Conservation (phyloP, 192 early-diverging fungal species). For the Chytriomyces sp. region DNA sequence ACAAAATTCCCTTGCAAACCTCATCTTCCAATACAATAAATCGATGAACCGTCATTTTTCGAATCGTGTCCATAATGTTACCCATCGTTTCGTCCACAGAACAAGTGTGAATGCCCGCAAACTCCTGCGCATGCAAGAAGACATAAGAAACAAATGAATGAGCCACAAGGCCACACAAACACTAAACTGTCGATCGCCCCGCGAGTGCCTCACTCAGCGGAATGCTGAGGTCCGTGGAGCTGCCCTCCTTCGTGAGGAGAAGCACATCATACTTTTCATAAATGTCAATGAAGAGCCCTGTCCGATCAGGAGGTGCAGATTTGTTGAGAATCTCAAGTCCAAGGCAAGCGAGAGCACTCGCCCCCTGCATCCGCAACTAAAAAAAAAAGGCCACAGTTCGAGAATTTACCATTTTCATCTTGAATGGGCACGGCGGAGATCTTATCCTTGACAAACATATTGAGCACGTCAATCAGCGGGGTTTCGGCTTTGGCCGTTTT, state of each 20-base stretch:
- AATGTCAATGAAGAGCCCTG: slow-evolving; percentile 85
- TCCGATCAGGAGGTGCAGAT: no score
- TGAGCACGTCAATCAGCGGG: slow-evolving; percentile 85
- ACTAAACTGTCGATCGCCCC: slow-evolving; percentile 72
- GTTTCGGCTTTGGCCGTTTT: slow-evolving; percentile 78
- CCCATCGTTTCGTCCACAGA: slow-evolving; percentile 82
- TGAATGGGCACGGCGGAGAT: slow-evolving; percentile 94
- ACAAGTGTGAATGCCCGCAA: slow-evolving; percentile 93
- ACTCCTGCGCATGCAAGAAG: slow-evolving; percentile 59
- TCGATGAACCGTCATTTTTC: slow-evolving; percentile 82
- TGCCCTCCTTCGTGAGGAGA: slow-evolving; percentile 74
- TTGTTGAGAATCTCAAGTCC: no score
- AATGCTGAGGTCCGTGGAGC: slow-evolving; percentile 78
- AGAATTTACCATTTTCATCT: slow-evolving; percentile 69
- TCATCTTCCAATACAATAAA: slow-evolving; percentile 85
- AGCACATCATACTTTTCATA: slow-evolving; percentile 97
- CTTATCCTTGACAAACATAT: slow-evolving; percentile 87
- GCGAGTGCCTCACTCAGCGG: slow-evolving; percentile 85
- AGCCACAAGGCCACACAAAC: slow-evolving; percentile 1
- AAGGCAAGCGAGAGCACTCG: neutral
- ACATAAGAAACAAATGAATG: neutral
- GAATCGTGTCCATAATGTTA: slow-evolving; percentile 87
- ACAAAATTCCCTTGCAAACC: slow-evolving; percentile 33
- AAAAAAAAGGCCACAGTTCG: slow-evolving; percentile 8
- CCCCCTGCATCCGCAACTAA: neutral